These are phyloP conservation scores for Leucocoprinus birnbaumii DNA, from an alignment of 768 basidiomycete genomes.

Conservation along the genomic window DNA sequence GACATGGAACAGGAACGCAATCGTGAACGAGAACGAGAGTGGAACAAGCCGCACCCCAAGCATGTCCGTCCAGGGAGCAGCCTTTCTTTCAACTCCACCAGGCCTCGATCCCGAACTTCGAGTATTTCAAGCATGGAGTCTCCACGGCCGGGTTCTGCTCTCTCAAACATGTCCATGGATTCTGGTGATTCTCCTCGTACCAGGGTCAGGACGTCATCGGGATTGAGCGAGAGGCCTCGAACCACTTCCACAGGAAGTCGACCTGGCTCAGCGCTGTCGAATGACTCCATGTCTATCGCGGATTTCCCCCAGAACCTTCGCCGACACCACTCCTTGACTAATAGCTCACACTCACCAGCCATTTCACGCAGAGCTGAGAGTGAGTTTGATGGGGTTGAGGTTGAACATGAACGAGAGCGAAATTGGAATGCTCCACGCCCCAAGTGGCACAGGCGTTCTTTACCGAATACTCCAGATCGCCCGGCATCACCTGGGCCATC, in stretches of 20 bases:
- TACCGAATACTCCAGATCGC: conserved; percentile 13
- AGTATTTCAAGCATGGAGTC: conserved; percentile 14
- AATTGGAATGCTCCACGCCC: conserved; percentile 73
- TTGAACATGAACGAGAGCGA: conserved; percentile 47
- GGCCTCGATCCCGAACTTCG: conserved; percentile 15
- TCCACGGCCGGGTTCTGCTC: conserved; percentile 5
- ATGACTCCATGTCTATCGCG: conserved; percentile 25
- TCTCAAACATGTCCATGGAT: conserved; percentile 5
- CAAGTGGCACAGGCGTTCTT: conserved; percentile 37
- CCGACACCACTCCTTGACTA: conserved; percentile 28
- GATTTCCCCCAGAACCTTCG: conserved; percentile 19
- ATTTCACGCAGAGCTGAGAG: conserved; percentile 25
- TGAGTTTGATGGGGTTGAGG: conserved; percentile 26
- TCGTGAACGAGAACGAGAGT: conserved; percentile 48
- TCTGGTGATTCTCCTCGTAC: background rate
- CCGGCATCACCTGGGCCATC: conserved; percentile 11
- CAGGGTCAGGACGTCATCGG: conserved; percentile 5
- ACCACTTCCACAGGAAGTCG: conserved; percentile 16
- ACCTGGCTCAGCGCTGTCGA: conserved; percentile 36
- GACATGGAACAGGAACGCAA: conserved; percentile 43
- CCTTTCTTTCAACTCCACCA: conserved; percentile 36
- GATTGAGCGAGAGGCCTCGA: background rate
- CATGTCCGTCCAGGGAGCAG: conserved; percentile 41
- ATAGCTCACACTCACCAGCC: conserved; percentile 41
- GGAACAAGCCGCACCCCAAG: conserved; percentile 46